Percentiles rank a stretch among this genome's conserved stretches.
phyloP scores from a whole-genome alignment of 2,329 filamentous ascomycete genomes.

The Celoporthe dispersa region DNA sequence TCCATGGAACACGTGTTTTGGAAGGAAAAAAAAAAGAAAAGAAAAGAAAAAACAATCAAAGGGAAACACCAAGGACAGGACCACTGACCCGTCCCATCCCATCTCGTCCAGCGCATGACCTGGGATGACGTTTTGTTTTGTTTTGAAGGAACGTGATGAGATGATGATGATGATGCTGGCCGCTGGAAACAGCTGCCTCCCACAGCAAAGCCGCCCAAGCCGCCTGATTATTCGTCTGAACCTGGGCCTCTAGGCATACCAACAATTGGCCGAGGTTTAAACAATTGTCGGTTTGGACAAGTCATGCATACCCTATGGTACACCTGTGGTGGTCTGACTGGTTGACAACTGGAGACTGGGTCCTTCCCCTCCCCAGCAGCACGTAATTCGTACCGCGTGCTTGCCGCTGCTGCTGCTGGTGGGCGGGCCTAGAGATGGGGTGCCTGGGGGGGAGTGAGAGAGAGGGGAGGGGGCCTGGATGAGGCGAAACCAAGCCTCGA shows the following conservation, averaged over 20 bases:
- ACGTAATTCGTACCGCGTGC: not conserved
- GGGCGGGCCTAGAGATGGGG: not conserved
- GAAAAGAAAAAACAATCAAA: too few relatives aligned
- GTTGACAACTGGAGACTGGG: not conserved
- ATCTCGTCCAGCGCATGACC: not conserved
- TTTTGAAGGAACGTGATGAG: not conserved
- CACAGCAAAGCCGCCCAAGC: not conserved
- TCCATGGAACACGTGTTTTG: too few relatives aligned
- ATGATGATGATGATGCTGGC: too few relatives aligned
- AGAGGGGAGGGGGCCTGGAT: not conserved
- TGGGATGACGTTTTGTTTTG: not conserved
- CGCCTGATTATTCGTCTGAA: not conserved
- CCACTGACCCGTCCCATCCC: not conserved
- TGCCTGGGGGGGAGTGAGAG: not conserved
- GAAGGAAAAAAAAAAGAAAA: too few relatives aligned
- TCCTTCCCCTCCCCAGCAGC: not conserved
- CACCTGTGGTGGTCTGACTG: not conserved
- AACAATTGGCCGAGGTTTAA: not conserved
- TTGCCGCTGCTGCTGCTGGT: not conserved
- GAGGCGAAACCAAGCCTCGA: slow-evolving; percentile 4
- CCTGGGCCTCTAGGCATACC: not conserved
- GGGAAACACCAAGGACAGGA: not conserved
- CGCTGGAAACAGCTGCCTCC: not conserved
- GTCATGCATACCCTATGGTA: not conserved
- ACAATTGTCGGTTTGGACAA: not conserved